Conservation (phyloP, 2,329 filamentous ascomycete species). For the Cercospora janseana region DNA sequence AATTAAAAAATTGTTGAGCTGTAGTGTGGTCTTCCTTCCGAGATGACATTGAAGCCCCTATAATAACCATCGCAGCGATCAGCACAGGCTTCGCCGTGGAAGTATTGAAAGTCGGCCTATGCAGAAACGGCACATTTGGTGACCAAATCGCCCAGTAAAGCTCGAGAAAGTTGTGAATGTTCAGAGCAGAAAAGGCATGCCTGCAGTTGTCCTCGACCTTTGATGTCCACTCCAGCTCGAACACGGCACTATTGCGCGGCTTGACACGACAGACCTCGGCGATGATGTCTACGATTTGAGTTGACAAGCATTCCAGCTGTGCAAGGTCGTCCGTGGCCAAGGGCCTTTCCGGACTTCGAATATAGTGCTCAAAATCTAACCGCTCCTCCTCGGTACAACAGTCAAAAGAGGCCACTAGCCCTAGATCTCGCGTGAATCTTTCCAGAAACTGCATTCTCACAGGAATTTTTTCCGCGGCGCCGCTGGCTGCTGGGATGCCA, state of each 20-base stretch:
- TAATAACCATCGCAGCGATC: conserved; percentile 10
- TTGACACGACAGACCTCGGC: conserved; percentile 2
- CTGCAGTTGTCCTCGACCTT: conserved; percentile 1
- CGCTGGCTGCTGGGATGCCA: not conserved
- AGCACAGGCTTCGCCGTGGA: conserved; percentile 2
- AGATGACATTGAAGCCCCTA: conserved; percentile 12
- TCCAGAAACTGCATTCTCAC: conserved; percentile 5
- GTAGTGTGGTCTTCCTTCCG: not conserved
- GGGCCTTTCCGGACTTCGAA: not conserved
- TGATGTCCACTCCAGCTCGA: not conserved
- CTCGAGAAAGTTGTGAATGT: conserved; percentile 5
- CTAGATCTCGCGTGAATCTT: conserved; percentile 9
- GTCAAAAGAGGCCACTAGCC: conserved; percentile 9
- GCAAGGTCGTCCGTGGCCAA: not conserved
- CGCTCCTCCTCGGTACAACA: conserved; percentile 5
- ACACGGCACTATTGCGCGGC: conserved; percentile 12
- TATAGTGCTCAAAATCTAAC: not conserved
- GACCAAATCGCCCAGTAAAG: conserved; percentile 14
- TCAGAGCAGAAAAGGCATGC: conserved; percentile 4
- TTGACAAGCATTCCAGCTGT: not conserved
- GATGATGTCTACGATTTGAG: not conserved
- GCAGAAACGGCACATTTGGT: conserved; percentile 12
- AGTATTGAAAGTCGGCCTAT: conserved; percentile 8
- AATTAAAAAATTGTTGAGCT: conserved; percentile 3
- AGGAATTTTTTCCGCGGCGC: not conserved